Conservation (phyloP, 2,329 filamentous ascomycete species). For the Xylaria arbuscula region DNA sequence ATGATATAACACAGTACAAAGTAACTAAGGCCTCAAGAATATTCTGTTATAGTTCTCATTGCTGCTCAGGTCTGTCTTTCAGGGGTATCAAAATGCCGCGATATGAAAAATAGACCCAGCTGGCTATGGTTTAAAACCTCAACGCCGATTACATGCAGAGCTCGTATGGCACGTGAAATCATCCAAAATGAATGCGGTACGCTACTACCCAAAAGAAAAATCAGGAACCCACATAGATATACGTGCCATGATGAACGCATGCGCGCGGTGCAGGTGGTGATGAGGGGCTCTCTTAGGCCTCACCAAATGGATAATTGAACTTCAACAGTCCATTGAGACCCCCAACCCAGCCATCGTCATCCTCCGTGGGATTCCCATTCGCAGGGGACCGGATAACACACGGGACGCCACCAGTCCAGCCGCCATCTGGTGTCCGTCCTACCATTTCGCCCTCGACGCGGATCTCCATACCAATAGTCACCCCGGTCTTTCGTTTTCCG, state of each 20-base stretch:
- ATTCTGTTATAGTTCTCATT: neutral
- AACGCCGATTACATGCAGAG: neutral
- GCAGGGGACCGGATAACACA: constrained; percentile 79
- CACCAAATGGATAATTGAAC: constrained; percentile 96
- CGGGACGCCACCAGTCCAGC: constrained; percentile 76
- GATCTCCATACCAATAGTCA: constrained; percentile 83
- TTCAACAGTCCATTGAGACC: constrained; percentile 93
- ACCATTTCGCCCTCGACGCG: constrained; percentile 89
- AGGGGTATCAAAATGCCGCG: constrained; percentile 13
- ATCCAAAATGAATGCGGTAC: neutral
- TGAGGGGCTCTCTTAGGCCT: constrained; percentile 24
- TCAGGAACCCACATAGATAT: too few relatives aligned
- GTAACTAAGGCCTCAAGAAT: neutral
- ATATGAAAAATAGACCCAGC: constrained; percentile 2
- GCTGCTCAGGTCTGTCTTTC: neutral
- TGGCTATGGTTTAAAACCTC: too few relatives aligned
- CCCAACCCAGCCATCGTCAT: constrained; percentile 96
- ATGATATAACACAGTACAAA: neutral
- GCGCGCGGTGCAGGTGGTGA: neutral
- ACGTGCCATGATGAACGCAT: neutral
- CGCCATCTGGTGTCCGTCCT: constrained; percentile 54
- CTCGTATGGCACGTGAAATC: neutral
- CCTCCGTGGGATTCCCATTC: constrained; percentile 58
- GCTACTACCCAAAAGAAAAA: neutral
- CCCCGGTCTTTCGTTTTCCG: constrained; percentile 74